A percentile compares a stretch with the other conserved stretches of the same genome.
Conservation (phyloP, 306 rosid species). For the Acacia melanoxylon region DNA sequence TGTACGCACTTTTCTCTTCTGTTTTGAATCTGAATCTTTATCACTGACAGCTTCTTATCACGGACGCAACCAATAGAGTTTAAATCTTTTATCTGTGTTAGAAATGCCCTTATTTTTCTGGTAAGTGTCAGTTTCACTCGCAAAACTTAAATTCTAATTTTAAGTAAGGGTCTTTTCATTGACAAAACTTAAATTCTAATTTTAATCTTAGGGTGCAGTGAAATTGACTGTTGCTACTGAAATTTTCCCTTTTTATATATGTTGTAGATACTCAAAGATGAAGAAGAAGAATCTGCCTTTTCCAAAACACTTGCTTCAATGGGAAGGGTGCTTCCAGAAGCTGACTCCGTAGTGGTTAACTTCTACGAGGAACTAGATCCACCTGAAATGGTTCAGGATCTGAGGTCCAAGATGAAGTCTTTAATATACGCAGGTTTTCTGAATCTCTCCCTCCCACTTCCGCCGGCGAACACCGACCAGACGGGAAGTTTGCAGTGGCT, state of each 20-base stretch:
- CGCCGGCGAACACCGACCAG: slow-evolving; percentile 4
- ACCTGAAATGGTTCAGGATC: slow-evolving; percentile 23
- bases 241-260: not conserved
- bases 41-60: not conserved
- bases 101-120: too few species aligned
- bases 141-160: too few species aligned
- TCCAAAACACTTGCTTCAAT: slow-evolving; percentile 27
- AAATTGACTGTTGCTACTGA: too few species aligned
- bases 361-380: slow-evolving; percentile 41
- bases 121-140: too few species aligned
- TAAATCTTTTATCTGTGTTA: too few species aligned
- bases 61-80: too few species aligned
- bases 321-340: slow-evolving; percentile 36
- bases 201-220: too few species aligned
- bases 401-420: slow-evolving; percentile 33
- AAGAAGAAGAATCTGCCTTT: slow-evolving; percentile 29
- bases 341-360: slow-evolving; percentile 41
- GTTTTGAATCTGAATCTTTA: not conserved
- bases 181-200: too few species aligned
- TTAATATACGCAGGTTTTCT: slow-evolving; percentile 46
- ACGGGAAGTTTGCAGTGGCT: slow-evolving; percentile 43
- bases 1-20: not conserved
- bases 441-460: slow-evolving; percentile 26
- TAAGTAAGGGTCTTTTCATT: too few species aligned
- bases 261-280: not conserved